Evolutionary conservation across 163 green algal genomes (phyloP).

Genomic region (Coccomyxa subellipsoidea): DNA sequence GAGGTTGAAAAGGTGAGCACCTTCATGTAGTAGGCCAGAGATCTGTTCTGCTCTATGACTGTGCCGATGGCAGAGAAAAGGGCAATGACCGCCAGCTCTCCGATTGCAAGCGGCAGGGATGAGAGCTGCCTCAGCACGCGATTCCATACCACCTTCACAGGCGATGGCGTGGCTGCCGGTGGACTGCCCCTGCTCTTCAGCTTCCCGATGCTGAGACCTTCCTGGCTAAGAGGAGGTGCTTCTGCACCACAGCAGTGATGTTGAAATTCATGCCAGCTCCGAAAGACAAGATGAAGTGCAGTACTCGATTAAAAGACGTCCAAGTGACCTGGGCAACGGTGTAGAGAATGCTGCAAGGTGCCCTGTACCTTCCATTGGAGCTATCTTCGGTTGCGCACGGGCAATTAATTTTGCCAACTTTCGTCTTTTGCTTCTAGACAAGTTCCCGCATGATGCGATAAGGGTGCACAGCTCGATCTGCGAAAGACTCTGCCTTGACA

Average conservation of each 20-base stretch:
- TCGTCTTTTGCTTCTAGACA: neutral
- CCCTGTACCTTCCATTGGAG: neutral
- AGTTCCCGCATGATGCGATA: neutral
- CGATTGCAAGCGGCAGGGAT: conserved; percentile 81
- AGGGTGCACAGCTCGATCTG: neutral
- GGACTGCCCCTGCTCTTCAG: neutral
- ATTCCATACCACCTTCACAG: conserved; percentile 20
- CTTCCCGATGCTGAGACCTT: neutral
- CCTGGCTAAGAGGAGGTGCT: neutral
- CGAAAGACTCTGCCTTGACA: neutral
- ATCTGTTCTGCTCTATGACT: conserved; percentile 90
- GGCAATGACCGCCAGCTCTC: conserved; percentile 76
- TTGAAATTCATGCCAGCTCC: neutral
- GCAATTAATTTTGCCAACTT: neutral
- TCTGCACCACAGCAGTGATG: neutral
- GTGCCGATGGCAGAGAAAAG: conserved; percentile 84
- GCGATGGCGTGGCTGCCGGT: neutral
- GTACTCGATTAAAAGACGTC: neutral
- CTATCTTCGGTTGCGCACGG: neutral
- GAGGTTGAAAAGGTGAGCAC: neutral
- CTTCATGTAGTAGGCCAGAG: conserved; percentile 71
- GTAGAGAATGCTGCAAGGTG: neutral
- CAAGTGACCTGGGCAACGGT: neutral
- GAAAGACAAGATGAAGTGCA: neutral
- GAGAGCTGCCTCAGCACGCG: conserved; percentile 56